phyloP scores from a whole-genome alignment of 345 rosid genomes.

The Carallia pectinifolia region DNA sequence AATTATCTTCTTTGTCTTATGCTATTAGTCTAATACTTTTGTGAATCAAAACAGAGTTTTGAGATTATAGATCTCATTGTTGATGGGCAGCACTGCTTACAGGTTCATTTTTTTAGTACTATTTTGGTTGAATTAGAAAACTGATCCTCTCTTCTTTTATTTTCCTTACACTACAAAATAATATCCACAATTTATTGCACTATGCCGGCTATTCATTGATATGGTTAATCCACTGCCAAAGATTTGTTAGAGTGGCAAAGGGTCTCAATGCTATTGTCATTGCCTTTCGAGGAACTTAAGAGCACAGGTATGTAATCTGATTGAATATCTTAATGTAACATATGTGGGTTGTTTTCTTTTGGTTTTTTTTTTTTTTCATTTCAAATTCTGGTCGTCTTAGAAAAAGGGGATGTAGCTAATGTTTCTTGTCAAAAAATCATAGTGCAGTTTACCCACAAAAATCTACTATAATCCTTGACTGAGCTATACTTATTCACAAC shows the following conservation, averaged over 20 bases:
- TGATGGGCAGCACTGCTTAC: conserved; percentile 78
- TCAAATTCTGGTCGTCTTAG: too few species aligned
- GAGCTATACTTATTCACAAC: not conserved
- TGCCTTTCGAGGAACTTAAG: conserved; percentile 76
- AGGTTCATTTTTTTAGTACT: conserved; percentile 36
- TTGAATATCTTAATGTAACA: too few species aligned
- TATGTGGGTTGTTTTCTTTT: too few species aligned
- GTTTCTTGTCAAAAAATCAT: not conserved
- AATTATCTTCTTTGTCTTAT: not conserved
- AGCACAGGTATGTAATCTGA: conserved; percentile 38
- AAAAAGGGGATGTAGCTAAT: too few species aligned
- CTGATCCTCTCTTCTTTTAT: not conserved
- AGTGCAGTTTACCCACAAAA: not conserved
- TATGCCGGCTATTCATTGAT: not conserved
- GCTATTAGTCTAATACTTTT: conserved; percentile 14
- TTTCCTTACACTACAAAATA: not conserved
- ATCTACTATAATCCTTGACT: not conserved
- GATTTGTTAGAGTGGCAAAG: conserved; percentile 65
- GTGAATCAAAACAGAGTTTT: conserved; percentile 60
- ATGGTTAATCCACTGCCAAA: conserved; percentile 35
- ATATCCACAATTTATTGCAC: not conserved
- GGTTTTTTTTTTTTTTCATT: too few species aligned
- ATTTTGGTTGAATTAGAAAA: not conserved
- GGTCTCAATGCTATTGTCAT: conserved; percentile 60
- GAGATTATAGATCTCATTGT: conserved; percentile 76